Percentiles rank a stretch among this genome's conserved stretches.
These are phyloP conservation scores for Alternaria gaisen DNA, from an alignment of 2,329 filamentous ascomycete genomes.

Conservation along the genomic window DNA sequence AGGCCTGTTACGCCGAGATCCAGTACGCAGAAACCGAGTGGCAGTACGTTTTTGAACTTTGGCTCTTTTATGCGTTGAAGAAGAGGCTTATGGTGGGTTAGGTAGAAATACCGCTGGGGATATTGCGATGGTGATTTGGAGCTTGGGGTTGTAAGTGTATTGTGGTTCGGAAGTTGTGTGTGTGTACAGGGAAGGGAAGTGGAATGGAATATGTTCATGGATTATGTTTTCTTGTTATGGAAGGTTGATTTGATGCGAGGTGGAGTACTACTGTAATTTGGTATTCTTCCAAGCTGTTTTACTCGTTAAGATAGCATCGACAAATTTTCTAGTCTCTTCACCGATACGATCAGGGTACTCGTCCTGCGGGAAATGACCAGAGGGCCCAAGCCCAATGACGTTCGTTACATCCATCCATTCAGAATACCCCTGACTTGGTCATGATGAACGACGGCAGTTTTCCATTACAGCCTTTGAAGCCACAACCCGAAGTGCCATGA, in stretches of 20 bases:
- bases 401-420: no score
- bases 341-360: background rate
- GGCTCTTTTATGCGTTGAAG: conserved; percentile 13
- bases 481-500: no score
- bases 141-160: background rate
- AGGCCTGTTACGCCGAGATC: background rate
- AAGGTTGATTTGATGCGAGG: accelerated
- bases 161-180: accelerated
- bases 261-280: background rate
- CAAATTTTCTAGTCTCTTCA: background rate
- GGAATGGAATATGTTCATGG: no score
- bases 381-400: background rate
- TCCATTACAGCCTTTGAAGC: no score
- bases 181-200: no score
- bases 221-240: no score
- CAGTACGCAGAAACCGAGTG: conserved; percentile 4
- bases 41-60: conserved; percentile 14
- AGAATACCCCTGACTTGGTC: no score
- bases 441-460: no score
- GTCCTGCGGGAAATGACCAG: background rate
- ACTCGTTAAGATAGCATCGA: accelerated
- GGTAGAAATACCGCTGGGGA: background rate
- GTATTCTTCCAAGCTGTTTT: background rate
- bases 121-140: background rate
- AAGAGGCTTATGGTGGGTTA: background rate